These are phyloP conservation scores for Colletotrichum sp. DNA, from an alignment of 2,329 filamentous ascomycete species.

Conservation along the genomic window DNA sequence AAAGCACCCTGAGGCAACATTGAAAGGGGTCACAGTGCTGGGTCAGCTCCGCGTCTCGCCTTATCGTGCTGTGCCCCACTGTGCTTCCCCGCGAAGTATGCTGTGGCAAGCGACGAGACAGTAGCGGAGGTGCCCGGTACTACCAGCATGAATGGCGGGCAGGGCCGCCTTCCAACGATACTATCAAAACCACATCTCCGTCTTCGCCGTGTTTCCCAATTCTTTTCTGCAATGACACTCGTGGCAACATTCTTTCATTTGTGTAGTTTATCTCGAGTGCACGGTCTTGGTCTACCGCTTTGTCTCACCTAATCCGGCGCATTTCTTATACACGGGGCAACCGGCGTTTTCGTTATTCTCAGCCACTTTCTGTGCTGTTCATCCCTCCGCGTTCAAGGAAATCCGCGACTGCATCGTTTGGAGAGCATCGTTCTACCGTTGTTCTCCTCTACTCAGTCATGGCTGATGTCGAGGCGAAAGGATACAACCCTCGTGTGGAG, in stretches of 20 bases:
- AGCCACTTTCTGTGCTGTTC: background rate
- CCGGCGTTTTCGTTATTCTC: background rate
- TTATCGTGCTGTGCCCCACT: background rate
- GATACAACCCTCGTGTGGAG: constrained; percentile 67
- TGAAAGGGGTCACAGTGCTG: background rate
- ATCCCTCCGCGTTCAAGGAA: background rate
- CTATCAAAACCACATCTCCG: background rate
- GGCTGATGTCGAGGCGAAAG: constrained; percentile 1
- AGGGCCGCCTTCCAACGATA: constrained; percentile 1
- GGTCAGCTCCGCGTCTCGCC: background rate
- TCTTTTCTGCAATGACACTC: background rate
- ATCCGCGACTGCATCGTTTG: background rate
- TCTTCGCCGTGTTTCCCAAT: background rate
- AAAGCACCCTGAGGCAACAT: background rate
- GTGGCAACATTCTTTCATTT: background rate
- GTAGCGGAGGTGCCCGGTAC: constrained; percentile 14
- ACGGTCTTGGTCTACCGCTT: background rate
- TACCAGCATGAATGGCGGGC: constrained; percentile 6
- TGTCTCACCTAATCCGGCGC: constrained; percentile 7
- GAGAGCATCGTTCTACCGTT: background rate
- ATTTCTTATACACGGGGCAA: background rate
- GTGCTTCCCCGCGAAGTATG: background rate
- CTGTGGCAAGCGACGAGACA: constrained; percentile 6
- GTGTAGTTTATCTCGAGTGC: background rate
- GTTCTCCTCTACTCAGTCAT: background rate